These are phyloP conservation scores for Fusarium globosum DNA, from an alignment of 2,329 filamentous ascomycete genomes.

Conservation along the genomic window DNA sequence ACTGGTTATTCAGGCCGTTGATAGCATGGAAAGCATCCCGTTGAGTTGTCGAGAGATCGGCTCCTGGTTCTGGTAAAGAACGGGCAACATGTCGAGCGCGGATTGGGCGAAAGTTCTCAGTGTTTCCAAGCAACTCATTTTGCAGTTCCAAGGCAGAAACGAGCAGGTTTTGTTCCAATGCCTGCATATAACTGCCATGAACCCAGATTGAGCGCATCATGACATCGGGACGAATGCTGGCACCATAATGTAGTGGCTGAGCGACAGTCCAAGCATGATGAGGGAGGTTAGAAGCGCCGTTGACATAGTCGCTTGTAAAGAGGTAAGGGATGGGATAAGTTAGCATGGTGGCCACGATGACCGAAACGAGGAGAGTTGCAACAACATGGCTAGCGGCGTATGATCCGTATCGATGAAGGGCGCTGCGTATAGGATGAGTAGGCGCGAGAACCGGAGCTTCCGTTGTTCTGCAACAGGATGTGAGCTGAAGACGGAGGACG, in stretches of 20 bases:
- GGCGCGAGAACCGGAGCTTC: conserved; percentile 74
- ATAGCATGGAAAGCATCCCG: conserved; percentile 68
- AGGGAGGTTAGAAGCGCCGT: conserved; percentile 76
- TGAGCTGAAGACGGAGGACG: conserved; percentile 31
- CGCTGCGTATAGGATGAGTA: conserved; percentile 72
- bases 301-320: conserved; percentile 77
- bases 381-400: conserved; percentile 79
- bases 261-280: conserved; percentile 86
- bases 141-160: conserved; percentile 76
- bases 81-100: conserved; percentile 46
- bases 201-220: conserved; percentile 86
- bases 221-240: conserved; percentile 70
- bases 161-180: conserved; percentile 73
- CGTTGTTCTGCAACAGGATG: conserved; percentile 68
- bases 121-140: conserved; percentile 73
- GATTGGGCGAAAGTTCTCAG: conserved; percentile 65
- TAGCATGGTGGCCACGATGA: conserved; percentile 74
- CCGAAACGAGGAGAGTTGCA: conserved; percentile 78
- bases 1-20: conserved; percentile 69
- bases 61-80: conserved; percentile 44
- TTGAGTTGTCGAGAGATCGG: conserved; percentile 56
- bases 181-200: conserved; percentile 83
- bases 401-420: conserved; percentile 76
- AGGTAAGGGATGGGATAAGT: conserved; percentile 82
- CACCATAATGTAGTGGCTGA: conserved; percentile 67